Conservation (phyloP, 495 filamentous ascomycete species). For the Hyaloscypha variabilis region DNA sequence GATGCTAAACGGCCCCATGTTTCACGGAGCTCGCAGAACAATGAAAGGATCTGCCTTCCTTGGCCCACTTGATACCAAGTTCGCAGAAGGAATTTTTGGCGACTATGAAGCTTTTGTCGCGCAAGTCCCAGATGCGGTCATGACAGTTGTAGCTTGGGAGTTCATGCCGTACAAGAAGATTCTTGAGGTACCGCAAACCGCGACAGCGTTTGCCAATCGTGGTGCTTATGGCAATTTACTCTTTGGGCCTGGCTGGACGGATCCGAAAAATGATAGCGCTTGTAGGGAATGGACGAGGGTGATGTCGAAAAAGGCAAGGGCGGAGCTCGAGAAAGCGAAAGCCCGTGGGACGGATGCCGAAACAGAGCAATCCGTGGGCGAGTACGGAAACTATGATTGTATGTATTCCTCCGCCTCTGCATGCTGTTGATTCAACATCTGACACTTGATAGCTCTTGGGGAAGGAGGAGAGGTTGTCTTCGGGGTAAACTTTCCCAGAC, state of each 20-base stretch:
- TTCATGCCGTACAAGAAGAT: conserved; percentile 40
- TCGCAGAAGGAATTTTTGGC: conserved; percentile 10
- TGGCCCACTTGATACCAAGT: conserved; percentile 8
- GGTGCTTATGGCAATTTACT: conserved; percentile 28
- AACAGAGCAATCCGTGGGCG: conserved; percentile 29
- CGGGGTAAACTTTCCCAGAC: conserved; percentile 46
- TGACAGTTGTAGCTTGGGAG: conserved; percentile 31
- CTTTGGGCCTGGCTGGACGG: conserved; percentile 24
- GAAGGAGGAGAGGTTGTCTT: conserved; percentile 39
- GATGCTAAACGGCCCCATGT: conserved; percentile 32
- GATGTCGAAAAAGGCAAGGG: conserved; percentile 20
- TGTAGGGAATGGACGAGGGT: conserved; percentile 33
- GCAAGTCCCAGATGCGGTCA: conserved; percentile 17
- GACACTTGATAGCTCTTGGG: conserved; percentile 32
- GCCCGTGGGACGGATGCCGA: conserved; percentile 9
- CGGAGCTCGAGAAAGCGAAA: conserved; percentile 19
- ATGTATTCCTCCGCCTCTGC: conserved; percentile 20
- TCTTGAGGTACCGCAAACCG: conserved; percentile 24
- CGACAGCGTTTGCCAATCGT: conserved; percentile 36
- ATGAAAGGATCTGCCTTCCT: conserved; percentile 42
- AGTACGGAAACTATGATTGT: conserved; percentile 39
- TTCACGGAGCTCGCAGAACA: conserved; percentile 28
- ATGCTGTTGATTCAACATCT: conserved; percentile 13
- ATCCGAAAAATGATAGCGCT: conserved; percentile 31
- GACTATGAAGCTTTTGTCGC: conserved; percentile 22